phyloP scores from a whole-genome alignment of 106 monocot species.

The Dioscorea alata region DNA sequence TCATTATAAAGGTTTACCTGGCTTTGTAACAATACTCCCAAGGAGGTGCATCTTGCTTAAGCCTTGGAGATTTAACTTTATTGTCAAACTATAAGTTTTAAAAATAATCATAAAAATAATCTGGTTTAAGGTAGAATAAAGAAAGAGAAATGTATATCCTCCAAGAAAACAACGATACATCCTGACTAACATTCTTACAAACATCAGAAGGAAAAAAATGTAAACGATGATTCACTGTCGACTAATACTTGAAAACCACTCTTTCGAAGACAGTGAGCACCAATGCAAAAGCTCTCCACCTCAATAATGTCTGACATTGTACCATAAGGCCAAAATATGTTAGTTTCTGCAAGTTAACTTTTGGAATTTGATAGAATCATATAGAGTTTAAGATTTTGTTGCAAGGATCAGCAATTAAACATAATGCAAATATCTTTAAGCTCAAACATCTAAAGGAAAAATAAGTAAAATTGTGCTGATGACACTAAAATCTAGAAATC shows the following conservation, averaged over 20 bases:
- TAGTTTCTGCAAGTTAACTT: too few relatives aligned
- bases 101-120: constrained; percentile 5
- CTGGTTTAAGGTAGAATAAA: background rate
- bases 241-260: constrained; percentile 61
- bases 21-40: constrained; percentile 82
- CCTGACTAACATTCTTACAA: constrained; percentile 51
- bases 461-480: too few relatives aligned
- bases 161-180: constrained; percentile 44
- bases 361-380: too few relatives aligned
- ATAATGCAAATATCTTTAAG: too few relatives aligned
- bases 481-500: too few relatives aligned
- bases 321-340: background rate
- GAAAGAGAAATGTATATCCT: background rate
- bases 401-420: too few relatives aligned
- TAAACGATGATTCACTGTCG: constrained; percentile 89
- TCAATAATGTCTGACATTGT: constrained; percentile 63
- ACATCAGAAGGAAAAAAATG: constrained; percentile 61
- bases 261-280: constrained; percentile 37
- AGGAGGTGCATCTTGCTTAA: constrained; percentile 31
- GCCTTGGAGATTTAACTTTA: constrained; percentile 64
- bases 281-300: constrained; percentile 74
- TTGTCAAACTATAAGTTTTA: constrained; percentile 61
- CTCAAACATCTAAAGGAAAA: too few relatives aligned
- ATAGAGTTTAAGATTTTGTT: too few relatives aligned
- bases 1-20: constrained; percentile 7